Conservation (phyloP, 2,329 filamentous ascomycete genomes). For the Pseudopyrenochaeta lycopersici region DNA sequence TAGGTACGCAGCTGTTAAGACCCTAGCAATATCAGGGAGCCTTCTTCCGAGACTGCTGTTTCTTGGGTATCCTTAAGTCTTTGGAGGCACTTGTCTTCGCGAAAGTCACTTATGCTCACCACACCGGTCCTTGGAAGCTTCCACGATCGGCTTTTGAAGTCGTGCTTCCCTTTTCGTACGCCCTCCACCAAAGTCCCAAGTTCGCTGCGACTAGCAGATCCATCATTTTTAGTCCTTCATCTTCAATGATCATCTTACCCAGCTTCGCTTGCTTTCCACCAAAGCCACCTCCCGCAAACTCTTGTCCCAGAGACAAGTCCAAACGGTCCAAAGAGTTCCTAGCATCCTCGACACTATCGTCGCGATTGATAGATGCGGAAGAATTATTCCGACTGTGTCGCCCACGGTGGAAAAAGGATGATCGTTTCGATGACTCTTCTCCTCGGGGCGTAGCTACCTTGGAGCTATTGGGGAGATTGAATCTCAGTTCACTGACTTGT, state of each 20-base stretch:
- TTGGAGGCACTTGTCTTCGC: too few relatives aligned
- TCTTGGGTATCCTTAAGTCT: too few relatives aligned
- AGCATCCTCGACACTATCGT: conserved; percentile 23
- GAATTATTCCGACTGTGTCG: conserved; percentile 42
- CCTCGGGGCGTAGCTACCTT: conserved; percentile 42
- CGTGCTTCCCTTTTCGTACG: conserved; percentile 68
- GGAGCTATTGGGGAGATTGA: conserved; percentile 76
- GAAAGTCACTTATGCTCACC: too few relatives aligned
- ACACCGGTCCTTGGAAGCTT: not conserved
- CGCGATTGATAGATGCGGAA: conserved; percentile 28
- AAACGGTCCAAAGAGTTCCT: conserved; percentile 59
- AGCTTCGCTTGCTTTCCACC: conserved; percentile 88
- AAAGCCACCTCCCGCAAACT: conserved; percentile 86
- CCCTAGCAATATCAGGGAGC: too few relatives aligned
- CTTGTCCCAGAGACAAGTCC: conserved; percentile 79
- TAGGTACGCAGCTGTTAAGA: too few relatives aligned
- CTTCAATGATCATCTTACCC: conserved; percentile 88
- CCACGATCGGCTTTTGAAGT: not conserved
- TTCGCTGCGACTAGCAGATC: conserved; percentile 92
- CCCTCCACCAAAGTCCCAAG: conserved; percentile 91
- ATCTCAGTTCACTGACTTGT: conserved; percentile 83
- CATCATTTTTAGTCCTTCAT: conserved; percentile 94
- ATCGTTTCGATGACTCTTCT: conserved; percentile 42
- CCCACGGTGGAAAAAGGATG: conserved; percentile 46
- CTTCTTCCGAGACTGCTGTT: too few relatives aligned